Conservation (phyloP, 768 basidiomycete genomes). For the Lentinus tigrinus region DNA sequence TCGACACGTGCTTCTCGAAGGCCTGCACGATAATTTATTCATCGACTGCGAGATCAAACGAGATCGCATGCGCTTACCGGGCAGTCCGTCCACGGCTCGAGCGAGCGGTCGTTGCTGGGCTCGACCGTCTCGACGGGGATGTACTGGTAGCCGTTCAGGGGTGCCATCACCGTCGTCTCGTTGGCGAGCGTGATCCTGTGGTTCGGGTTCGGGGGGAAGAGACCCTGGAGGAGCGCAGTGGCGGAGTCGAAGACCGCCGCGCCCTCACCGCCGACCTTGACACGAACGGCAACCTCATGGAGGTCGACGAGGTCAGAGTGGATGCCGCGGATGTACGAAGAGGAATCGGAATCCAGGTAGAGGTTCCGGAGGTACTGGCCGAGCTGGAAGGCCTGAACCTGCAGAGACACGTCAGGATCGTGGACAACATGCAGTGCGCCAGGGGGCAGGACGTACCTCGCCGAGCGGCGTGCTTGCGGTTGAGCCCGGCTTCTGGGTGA, state of each 20-base stretch:
- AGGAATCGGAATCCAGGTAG: constrained; percentile 65
- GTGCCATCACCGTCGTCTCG: constrained; percentile 65
- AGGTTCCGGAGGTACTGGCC: constrained; percentile 60
- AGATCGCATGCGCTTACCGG: constrained; percentile 36
- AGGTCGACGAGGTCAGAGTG: constrained; percentile 69
- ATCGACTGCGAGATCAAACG: background rate
- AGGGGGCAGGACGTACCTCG: constrained; percentile 44
- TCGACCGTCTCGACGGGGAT: constrained; percentile 91
- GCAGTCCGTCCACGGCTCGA: constrained; percentile 78
- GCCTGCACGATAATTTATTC: constrained; percentile 35
- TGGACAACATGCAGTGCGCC: background rate
- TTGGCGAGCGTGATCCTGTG: constrained; percentile 81
- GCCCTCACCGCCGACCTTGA: constrained; percentile 84
- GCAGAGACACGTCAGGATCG: background rate
- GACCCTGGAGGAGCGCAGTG: constrained; percentile 79
- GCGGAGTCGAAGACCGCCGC: constrained; percentile 86
- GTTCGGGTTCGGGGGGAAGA: constrained; percentile 76
- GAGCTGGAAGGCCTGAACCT: constrained; percentile 70
- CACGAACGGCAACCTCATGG: constrained; percentile 69
- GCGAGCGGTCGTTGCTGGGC: constrained; percentile 75
- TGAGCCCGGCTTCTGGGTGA: constrained; percentile 58
- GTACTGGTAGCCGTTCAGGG: constrained; percentile 78
- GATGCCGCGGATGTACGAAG: constrained; percentile 68
- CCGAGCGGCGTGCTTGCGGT: constrained; percentile 77
- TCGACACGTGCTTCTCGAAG: constrained; percentile 62